Percentiles rank a stretch among this genome's conserved stretches.
Conservation (phyloP, 2,329 filamentous ascomycete genomes). For the Aspergillus ochraceus region DNA sequence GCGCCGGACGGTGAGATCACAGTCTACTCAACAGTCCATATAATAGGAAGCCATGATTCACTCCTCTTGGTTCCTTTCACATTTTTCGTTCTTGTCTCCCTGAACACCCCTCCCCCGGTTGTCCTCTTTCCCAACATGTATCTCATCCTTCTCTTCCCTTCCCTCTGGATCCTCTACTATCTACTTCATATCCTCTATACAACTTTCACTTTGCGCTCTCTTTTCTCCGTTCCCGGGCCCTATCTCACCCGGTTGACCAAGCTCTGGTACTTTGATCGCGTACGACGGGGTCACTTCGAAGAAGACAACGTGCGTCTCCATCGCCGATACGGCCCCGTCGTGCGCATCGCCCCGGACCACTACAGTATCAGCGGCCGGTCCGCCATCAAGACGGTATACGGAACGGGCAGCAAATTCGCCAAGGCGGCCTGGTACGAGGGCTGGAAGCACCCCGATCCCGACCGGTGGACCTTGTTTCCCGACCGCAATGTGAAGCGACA, state of each 20-base stretch:
- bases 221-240: constrained; percentile 44
- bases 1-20: too few relatives aligned
- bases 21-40: background rate
- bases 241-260: constrained; percentile 46
- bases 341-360: constrained; percentile 50
- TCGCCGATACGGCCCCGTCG: constrained; percentile 42
- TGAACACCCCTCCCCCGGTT: background rate
- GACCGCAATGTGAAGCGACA: constrained; percentile 40
- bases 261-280: constrained; percentile 45
- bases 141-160: constrained; percentile 12
- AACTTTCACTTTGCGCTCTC: constrained; percentile 26
- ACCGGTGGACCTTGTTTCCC: constrained; percentile 34
- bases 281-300: constrained; percentile 40
- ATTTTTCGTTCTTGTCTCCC: background rate
- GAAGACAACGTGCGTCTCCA: constrained; percentile 43
- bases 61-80: background rate
- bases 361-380: constrained; percentile 48
- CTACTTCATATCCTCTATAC: constrained; percentile 20
- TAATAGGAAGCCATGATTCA: background rate
- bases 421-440: constrained; percentile 41
- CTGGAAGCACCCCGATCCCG: constrained; percentile 30
- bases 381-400: constrained; percentile 46
- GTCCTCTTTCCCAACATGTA: constrained; percentile 11
- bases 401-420: constrained; percentile 39
- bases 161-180: constrained; percentile 14